A percentile compares a stretch with the other conserved stretches of the same genome.
Evolutionary conservation across 2,329 filamentous ascomycete genomes (phyloP).

Genomic region (Cladosporium oxysporum): DNA sequence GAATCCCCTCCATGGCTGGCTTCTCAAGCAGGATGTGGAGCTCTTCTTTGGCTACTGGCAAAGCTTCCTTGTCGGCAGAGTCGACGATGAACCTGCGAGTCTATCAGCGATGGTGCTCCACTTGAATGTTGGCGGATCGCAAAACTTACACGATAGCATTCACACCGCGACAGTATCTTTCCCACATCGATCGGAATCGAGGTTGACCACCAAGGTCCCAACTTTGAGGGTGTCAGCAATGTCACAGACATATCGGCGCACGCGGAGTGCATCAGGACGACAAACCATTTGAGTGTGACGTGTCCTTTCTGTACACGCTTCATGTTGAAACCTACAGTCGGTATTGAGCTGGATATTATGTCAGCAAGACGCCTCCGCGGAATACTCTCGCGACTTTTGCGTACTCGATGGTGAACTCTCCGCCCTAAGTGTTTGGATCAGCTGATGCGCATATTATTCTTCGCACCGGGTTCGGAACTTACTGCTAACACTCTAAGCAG

Average conservation of each 20-base stretch:
- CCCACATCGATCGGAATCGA: conserved; percentile 98
- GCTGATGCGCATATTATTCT: conserved; percentile 10
- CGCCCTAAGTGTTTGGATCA: conserved; percentile 63
- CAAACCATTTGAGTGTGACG: conserved; percentile 89
- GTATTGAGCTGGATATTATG: conserved; percentile 75
- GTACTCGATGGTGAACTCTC: conserved; percentile 98
- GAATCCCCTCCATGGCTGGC: conserved; percentile 82
- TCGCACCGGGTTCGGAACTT: conserved; percentile 51
- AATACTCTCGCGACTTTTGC: not conserved
- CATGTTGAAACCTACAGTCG: conserved; percentile 98
- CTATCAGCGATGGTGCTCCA: conserved; percentile 9
- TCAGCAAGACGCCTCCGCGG: conserved; percentile 31
- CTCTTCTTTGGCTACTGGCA: conserved; percentile 87
- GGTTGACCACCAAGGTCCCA: conserved; percentile 98
- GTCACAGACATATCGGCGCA: not conserved
- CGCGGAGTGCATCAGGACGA: not conserved
- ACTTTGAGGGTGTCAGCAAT: conserved; percentile 46
- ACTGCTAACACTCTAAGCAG: conserved; percentile 91
- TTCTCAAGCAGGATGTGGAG: conserved; percentile 86
- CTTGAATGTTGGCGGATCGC: not conserved
- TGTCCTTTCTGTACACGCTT: conserved; percentile 97
- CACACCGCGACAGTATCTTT: conserved; percentile 94
- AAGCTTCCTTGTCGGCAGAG: conserved; percentile 78
- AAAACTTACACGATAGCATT: conserved; percentile 82
- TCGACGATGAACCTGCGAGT: conserved; percentile 82